These are phyloP conservation scores for Drechslerella dactyloides DNA, from an alignment of 2,329 filamentous ascomycete species.

Conservation along the genomic window DNA sequence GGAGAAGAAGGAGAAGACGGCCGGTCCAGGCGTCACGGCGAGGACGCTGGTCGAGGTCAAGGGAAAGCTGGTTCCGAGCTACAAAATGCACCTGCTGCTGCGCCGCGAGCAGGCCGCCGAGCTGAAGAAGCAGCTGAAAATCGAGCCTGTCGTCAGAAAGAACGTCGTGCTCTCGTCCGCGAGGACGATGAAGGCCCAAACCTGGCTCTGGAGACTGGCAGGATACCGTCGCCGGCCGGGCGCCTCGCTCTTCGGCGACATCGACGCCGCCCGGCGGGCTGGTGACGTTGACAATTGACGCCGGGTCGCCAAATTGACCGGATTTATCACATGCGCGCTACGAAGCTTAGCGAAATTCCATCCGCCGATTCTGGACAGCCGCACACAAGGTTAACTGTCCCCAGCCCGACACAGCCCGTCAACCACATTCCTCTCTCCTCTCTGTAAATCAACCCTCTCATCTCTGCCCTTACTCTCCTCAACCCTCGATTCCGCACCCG, in stretches of 20 bases:
- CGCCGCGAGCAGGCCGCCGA: slow-evolving; percentile 44
- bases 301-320: neutral
- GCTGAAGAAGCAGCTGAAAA: slow-evolving; percentile 50
- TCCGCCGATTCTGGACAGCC: neutral
- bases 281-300: no score
- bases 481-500: slow-evolving; percentile 8
- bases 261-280: neutral
- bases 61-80: slow-evolving; percentile 50
- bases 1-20: neutral
- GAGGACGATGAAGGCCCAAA: slow-evolving; percentile 49
- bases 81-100: slow-evolving; percentile 52
- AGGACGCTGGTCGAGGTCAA: slow-evolving; percentile 43
- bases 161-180: slow-evolving; percentile 47
- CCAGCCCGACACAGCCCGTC: neutral
- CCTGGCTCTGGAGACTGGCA: slow-evolving; percentile 53
- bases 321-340: neutral
- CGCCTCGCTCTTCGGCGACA: slow-evolving; percentile 23
- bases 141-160: slow-evolving; percentile 44
- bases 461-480: neutral
- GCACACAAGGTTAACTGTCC: no score
- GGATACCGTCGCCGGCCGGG: slow-evolving; percentile 45
- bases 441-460: neutral
- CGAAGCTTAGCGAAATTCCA: neutral
- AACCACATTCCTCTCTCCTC: neutral
- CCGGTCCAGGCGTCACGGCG: slow-evolving; percentile 2